These are phyloP conservation scores for Lentinula aciculospora DNA, from an alignment of 768 basidiomycete genomes.

Conservation along the genomic window DNA sequence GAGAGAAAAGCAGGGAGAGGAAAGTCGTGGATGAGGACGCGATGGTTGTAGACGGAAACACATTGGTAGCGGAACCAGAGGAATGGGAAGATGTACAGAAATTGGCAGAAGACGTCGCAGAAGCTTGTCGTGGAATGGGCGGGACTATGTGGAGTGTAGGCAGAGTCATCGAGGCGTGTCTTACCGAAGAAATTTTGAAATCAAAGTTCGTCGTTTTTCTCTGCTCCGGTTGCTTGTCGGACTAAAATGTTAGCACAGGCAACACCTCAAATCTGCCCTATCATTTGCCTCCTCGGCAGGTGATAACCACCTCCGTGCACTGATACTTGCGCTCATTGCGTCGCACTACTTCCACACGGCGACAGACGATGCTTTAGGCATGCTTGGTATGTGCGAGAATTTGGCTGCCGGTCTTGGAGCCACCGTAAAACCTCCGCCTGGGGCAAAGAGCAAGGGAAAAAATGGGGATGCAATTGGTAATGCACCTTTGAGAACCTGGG, in stretches of 20 bases:
- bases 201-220: conserved; percentile 46
- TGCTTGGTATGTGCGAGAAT: conserved; percentile 63
- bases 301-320: conserved; percentile 70
- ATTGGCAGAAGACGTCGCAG: conserved; percentile 31
- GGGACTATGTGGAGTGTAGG: conserved; percentile 52
- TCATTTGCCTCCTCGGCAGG: conserved; percentile 49
- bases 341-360: conserved; percentile 71
- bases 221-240: not conserved
- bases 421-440: conserved; percentile 11
- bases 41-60: conserved; percentile 1
- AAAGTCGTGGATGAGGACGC: not conserved
- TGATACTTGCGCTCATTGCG: conserved; percentile 62
- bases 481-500: conserved; percentile 63
- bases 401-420: conserved; percentile 69
- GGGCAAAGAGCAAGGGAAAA: not conserved
- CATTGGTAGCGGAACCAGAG: conserved; percentile 11
- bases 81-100: conserved; percentile 25
- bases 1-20: conserved; percentile 7
- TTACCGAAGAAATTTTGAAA: conserved; percentile 48
- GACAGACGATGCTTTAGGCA: conserved; percentile 58
- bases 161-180: conserved; percentile 46
- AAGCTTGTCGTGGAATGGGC: conserved; percentile 44
- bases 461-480: conserved; percentile 38
- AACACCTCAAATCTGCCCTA: conserved; percentile 56
- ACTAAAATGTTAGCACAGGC: conserved; percentile 25